A percentile compares a stretch with the other conserved stretches of the same genome.
Evolutionary conservation across 2,329 filamentous ascomycete genomes (phyloP).

Genomic region (Torrubiella hemipterigena): DNA sequence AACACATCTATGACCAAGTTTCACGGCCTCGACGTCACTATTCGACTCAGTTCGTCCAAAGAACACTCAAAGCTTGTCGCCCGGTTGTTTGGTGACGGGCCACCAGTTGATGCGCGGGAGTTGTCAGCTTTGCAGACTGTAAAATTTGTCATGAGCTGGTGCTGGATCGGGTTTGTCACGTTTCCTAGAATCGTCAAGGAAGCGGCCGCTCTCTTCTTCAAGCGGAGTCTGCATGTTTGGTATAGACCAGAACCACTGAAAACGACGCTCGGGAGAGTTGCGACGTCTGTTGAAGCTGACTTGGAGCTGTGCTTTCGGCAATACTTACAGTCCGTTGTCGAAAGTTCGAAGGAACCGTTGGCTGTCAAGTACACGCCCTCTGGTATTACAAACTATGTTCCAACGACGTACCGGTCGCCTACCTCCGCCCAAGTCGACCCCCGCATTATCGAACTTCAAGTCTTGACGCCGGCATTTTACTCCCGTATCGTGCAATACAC

Average conservation of each 20-base stretch:
- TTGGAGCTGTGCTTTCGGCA: slow-evolving; percentile 34
- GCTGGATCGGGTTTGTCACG: slow-evolving; percentile 55
- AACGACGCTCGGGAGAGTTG: slow-evolving; percentile 40
- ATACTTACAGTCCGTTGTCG: slow-evolving; percentile 38
- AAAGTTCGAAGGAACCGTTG: slow-evolving; percentile 29
- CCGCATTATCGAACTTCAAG: no score
- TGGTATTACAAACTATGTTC: not conserved
- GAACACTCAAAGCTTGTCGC: slow-evolving; percentile 49
- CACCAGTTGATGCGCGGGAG: slow-evolving; percentile 34
- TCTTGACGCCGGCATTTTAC: slow-evolving; percentile 57
- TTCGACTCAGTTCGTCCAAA: slow-evolving; percentile 49
- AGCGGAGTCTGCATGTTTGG: slow-evolving; percentile 48
- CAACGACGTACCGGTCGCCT: no score
- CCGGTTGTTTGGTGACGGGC: slow-evolving; percentile 40
- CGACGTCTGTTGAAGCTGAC: slow-evolving; percentile 33
- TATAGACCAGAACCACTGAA: slow-evolving; percentile 50
- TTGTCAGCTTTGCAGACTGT: slow-evolving; percentile 30
- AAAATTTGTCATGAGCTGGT: slow-evolving; percentile 43
- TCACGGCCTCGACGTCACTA: slow-evolving; percentile 41
- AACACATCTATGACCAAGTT: slow-evolving; percentile 21
- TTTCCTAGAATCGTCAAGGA: slow-evolving; percentile 54
- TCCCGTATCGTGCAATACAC: slow-evolving; percentile 52
- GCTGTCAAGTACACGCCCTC: slow-evolving; percentile 41
- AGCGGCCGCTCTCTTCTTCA: slow-evolving; percentile 44
- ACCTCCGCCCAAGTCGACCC: slow-evolving; percentile 34